Conservation (phyloP, 2,329 filamentous ascomycete genomes). For the Aspergillus sp. region DNA sequence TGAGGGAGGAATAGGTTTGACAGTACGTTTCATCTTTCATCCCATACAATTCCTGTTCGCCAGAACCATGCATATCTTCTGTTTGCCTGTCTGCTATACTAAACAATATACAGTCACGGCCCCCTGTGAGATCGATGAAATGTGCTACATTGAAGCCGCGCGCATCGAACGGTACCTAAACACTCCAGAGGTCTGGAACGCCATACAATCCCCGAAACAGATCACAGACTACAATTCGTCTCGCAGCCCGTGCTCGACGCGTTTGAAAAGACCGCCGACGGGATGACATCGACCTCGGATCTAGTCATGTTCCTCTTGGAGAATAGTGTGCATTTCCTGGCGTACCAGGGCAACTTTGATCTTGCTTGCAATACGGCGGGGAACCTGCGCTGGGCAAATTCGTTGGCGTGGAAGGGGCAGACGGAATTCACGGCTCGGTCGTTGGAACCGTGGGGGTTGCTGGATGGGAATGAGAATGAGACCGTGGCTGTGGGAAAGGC, state of each 20-base stretch:
- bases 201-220: conserved; percentile 21
- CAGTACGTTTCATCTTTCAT: no score
- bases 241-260: conserved; percentile 17
- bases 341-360: conserved; percentile 33
- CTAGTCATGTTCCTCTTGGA: conserved; percentile 16
- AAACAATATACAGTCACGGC: conserved; percentile 24
- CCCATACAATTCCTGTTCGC: no score
- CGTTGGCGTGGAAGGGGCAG: conserved; percentile 31
- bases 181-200: conserved; percentile 21
- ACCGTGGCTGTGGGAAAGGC: conserved; percentile 6
- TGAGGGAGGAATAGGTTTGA: conserved; percentile 32
- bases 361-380: conserved; percentile 35
- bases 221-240: conserved; percentile 20
- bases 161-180: conserved; percentile 30
- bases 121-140: conserved; percentile 23
- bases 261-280: conserved; percentile 22
- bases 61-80: no score
- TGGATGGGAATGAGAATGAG: conserved; percentile 14
- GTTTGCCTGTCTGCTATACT: neutral
- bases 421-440: conserved; percentile 24
- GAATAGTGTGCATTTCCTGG: conserved; percentile 26
- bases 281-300: conserved; percentile 16
- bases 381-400: conserved; percentile 28
- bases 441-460: conserved; percentile 24
- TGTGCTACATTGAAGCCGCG: conserved; percentile 27